Percentiles rank a stretch among this genome's conserved stretches.
Conservation (phyloP, 495 filamentous ascomycete genomes). For the Tuber umbilicatum region DNA sequence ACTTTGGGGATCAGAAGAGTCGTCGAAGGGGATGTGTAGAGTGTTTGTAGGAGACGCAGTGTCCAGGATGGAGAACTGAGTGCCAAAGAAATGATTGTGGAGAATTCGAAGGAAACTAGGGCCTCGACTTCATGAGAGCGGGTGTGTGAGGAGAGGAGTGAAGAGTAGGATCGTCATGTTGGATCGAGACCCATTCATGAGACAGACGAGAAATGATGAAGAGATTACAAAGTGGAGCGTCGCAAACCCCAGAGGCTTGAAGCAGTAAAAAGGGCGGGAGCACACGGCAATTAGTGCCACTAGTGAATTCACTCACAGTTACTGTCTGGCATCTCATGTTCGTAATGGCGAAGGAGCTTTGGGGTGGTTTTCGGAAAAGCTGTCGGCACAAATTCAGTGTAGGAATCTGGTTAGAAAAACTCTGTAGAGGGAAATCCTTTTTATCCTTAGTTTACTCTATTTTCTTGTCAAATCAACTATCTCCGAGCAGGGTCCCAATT, state of each 20-base stretch:
- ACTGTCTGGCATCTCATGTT: too few relatives aligned
- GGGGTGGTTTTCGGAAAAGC: too few relatives aligned
- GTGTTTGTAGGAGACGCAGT: conserved; percentile 22
- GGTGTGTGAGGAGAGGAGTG: not conserved
- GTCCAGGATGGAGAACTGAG: conserved; percentile 23
- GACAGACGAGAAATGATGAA: not conserved
- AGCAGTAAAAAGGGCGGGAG: not conserved
- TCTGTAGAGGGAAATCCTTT: too few relatives aligned
- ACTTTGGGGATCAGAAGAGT: conserved; percentile 20
- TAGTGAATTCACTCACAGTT: too few relatives aligned
- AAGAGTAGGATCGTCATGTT: not conserved
- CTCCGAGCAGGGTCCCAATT: too few relatives aligned
- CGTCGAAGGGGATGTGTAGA: conserved; percentile 26
- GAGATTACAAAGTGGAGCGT: not conserved
- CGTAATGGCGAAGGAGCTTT: too few relatives aligned
- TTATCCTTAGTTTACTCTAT: too few relatives aligned
- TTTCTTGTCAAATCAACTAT: too few relatives aligned
- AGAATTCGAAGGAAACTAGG: not conserved
- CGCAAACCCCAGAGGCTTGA: not conserved
- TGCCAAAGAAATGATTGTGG: not conserved
- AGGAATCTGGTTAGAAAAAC: too few relatives aligned
- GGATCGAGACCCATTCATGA: not conserved
- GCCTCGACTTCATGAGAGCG: not conserved
- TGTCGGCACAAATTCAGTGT: too few relatives aligned
- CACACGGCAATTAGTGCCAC: too few relatives aligned